phyloP scores from a whole-genome alignment of 2,329 filamentous ascomycete genomes.

The Arachnopeziza araneosa region DNA sequence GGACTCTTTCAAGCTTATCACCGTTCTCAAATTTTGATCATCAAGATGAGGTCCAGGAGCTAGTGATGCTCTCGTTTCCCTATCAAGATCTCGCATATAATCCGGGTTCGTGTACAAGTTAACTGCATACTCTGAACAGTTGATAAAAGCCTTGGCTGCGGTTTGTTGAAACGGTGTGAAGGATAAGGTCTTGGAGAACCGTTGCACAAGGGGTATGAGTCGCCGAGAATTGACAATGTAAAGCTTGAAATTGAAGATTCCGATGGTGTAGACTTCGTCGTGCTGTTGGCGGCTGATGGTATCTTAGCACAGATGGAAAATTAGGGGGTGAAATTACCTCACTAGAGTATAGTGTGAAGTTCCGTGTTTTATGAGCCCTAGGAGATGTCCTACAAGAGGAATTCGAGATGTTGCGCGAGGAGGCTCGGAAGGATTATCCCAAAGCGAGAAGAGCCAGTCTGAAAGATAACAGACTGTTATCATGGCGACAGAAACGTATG shows the following conservation, averaged over 20 bases:
- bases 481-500: too few relatives aligned
- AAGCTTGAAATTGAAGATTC: not conserved
- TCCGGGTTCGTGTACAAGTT: not conserved
- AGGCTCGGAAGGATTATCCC: not conserved
- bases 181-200: not conserved
- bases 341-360: not conserved
- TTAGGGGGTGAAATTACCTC: not conserved
- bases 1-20: not conserved
- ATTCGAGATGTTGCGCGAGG: not conserved
- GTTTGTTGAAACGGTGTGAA: not conserved
- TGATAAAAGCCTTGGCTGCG: not conserved
- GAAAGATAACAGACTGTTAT: not conserved
- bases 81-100: not conserved
- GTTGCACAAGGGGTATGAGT: not conserved
- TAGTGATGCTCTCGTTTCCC: not conserved
- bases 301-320: not conserved
- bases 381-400: not conserved
- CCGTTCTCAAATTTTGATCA: not conserved
- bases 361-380: not conserved
- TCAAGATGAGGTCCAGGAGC: not conserved
- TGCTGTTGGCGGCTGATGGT: not conserved
- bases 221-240: not conserved
- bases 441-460: not conserved
- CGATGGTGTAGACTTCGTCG: not conserved
- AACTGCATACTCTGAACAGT: not conserved